Evolutionary conservation across 2,329 filamentous ascomycete species (phyloP).

Genomic region (Chalara sp.): DNA sequence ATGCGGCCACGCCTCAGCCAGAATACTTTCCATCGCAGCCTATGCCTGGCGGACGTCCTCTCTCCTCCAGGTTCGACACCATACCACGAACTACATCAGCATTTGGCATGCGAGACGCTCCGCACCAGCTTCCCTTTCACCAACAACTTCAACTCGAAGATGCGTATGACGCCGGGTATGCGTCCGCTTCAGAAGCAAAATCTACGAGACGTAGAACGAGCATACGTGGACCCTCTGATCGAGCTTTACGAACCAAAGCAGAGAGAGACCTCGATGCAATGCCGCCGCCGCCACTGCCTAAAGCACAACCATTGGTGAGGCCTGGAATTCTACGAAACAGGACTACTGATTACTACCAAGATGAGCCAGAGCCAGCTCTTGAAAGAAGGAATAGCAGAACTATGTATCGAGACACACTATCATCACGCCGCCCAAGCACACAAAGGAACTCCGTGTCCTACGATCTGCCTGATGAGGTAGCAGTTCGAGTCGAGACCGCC

Average conservation of each 20-base stretch:
- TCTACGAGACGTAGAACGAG: slow-evolving; percentile 12
- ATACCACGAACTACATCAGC: slow-evolving; percentile 14
- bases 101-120: slow-evolving; percentile 9
- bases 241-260: slow-evolving; percentile 12
- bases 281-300: slow-evolving; percentile 18
- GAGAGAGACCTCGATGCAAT: slow-evolving; percentile 18
- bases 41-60: slow-evolving; percentile 3
- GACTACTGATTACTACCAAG: slow-evolving; percentile 7
- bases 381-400: slow-evolving; percentile 8
- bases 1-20: slow-evolving; percentile 8
- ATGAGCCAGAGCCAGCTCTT: not conserved
- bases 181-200: slow-evolving; percentile 14
- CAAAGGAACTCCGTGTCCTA: slow-evolving; percentile 23
- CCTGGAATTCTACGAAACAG: slow-evolving; percentile 12
- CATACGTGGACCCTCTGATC: slow-evolving; percentile 15
- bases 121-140: not conserved
- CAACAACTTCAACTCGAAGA: slow-evolving; percentile 5
- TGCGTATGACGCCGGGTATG: slow-evolving; percentile 18
- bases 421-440: slow-evolving; percentile 17
- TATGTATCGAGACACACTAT: slow-evolving; percentile 10
- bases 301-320: not conserved
- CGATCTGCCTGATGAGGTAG: slow-evolving; percentile 11
- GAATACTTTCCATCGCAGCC: slow-evolving; percentile 1
- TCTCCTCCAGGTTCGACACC: slow-evolving; percentile 3
- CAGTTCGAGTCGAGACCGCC: slow-evolving; percentile 12